Evolutionary conservation across 352 stramenopile species (phyloP).

Genomic region (Aphanomyces astaci): DNA sequence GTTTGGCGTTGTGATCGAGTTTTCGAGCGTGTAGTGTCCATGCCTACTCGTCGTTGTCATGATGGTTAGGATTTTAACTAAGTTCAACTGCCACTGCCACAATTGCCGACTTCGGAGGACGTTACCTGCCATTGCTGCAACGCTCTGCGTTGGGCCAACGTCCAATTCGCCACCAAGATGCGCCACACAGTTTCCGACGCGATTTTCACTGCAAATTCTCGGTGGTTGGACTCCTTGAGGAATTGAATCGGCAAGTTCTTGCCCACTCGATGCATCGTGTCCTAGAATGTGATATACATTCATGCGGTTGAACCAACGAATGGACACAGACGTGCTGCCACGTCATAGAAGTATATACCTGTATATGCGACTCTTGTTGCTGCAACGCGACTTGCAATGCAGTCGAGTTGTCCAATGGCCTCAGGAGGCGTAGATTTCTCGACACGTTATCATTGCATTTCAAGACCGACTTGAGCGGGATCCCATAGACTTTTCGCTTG

Average conservation of each 20-base stretch:
- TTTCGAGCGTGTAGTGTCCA: neutral
- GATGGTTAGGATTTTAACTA: neutral
- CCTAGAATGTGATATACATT: no score
- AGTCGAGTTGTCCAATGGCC: neutral
- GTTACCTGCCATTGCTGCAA: constrained; percentile 7
- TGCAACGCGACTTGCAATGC: neutral
- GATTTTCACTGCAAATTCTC: constrained; percentile 9
- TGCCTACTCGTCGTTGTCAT: neutral
- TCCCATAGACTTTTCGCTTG: constrained; percentile 15
- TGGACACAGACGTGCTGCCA: no score
- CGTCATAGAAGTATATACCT: neutral
- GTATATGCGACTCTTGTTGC: neutral
- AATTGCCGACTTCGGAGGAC: neutral
- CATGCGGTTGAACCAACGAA: no score
- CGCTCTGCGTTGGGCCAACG: neutral
- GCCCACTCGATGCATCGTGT: constrained; percentile 16
- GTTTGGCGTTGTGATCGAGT: constrained; percentile 4
- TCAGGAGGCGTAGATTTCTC: neutral
- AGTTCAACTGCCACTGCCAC: neutral
- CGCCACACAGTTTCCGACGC: constrained; percentile 13
- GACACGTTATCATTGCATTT: neutral
- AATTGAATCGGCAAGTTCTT: constrained; percentile 23
- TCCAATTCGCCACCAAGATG: constrained; percentile 7
- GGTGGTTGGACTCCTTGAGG: constrained; percentile 18
- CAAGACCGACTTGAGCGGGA: neutral